Percentiles rank a stretch among this genome's conserved stretches.
Conservation (phyloP, 2,329 filamentous ascomycete genomes). For the Leptographium lundbergii region DNA sequence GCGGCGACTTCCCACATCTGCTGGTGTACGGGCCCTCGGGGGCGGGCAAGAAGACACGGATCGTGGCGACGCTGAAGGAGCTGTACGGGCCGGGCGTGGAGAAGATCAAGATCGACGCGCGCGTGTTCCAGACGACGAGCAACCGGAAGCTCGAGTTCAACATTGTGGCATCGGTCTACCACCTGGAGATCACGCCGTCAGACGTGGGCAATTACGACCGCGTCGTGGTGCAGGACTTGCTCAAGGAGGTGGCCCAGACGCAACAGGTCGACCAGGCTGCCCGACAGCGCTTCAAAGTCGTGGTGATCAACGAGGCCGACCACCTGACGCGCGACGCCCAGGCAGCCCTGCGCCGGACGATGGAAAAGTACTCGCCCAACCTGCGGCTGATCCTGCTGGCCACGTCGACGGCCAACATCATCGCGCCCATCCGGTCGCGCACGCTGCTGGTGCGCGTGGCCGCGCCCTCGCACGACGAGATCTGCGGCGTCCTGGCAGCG, state of each 20-base stretch:
- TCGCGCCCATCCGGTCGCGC: slow-evolving; percentile 89
- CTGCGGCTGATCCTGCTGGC: slow-evolving; percentile 81
- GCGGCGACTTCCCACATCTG: slow-evolving; percentile 93
- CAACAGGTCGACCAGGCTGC: slow-evolving; percentile 94
- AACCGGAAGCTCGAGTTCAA: slow-evolving; percentile 99
- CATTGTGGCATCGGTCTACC: slow-evolving; percentile 92
- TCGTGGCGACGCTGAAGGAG: slow-evolving; percentile 89
- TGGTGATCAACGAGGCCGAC: slow-evolving; percentile 98
- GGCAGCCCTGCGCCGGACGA: slow-evolving; percentile 83
- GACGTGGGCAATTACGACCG: slow-evolving; percentile 95
- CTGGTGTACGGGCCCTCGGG: slow-evolving; percentile 95
- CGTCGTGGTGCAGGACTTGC: slow-evolving; percentile 85
- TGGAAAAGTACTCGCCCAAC: slow-evolving; percentile 99
- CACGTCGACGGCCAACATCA: slow-evolving; percentile 96
- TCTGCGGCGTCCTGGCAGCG: slow-evolving; percentile 60
- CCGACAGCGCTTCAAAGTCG: slow-evolving; percentile 91
- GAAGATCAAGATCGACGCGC: slow-evolving; percentile 98
- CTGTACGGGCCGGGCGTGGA: slow-evolving; percentile 95
- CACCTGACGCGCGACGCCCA: slow-evolving; percentile 89
- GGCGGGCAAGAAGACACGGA: slow-evolving; percentile 94
- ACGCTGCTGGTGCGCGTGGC: slow-evolving; percentile 86
- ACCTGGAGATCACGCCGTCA: slow-evolving; percentile 94
- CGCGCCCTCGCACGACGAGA: slow-evolving; percentile 75
- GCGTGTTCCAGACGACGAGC: slow-evolving; percentile 87
- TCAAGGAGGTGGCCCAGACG: slow-evolving; percentile 97